phyloP scores from a whole-genome alignment of 352 stramenopile species.

The Globisporangium nodosum region DNA sequence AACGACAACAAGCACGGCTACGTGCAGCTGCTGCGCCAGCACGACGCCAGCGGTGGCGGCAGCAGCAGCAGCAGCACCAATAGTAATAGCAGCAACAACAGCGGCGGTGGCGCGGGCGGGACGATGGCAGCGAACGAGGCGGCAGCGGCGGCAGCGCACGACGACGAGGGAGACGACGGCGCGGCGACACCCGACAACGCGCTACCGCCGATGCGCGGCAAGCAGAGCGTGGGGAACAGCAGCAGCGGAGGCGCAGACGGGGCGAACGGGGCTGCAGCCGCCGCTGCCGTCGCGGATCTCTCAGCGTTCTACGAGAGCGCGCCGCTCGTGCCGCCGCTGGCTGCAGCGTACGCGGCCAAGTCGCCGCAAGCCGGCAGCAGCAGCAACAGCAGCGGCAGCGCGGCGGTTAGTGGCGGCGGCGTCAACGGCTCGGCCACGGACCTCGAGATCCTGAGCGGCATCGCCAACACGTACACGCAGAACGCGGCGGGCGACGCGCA shows the following conservation, averaged over 20 bases:
- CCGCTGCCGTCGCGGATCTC: slow-evolving; percentile 25
- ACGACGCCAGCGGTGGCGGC: slow-evolving; percentile 24
- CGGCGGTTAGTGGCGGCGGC: too few relatives aligned
- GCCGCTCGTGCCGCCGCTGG: background rate
- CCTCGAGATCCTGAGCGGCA: slow-evolving; percentile 80
- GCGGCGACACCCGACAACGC: too few relatives aligned
- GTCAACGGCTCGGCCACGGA: slow-evolving; percentile 26
- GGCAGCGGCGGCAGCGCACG: too few relatives aligned
- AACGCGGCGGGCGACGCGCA: slow-evolving; percentile 22
- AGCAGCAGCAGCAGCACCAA: slow-evolving; percentile 10
- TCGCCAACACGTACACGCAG: slow-evolving; percentile 77
- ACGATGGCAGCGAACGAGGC: background rate
- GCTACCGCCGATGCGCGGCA: background rate
- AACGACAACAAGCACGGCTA: slow-evolving; percentile 86
- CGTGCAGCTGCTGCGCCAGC: slow-evolving; percentile 60
- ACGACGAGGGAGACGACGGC: too few relatives aligned
- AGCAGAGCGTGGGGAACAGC: background rate
- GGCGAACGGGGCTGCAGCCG: slow-evolving; percentile 1
- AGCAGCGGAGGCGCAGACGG: background rate
- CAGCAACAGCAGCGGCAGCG: too few relatives aligned
- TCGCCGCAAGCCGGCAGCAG: slow-evolving; percentile 21
- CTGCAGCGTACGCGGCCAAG: slow-evolving; percentile 10
- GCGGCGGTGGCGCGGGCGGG: background rate
- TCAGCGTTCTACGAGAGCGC: slow-evolving; percentile 53
- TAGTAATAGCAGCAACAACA: slow-evolving; percentile 4